Evolutionary conservation across 495 filamentous ascomycete species (phyloP).

Genomic region (Letharia columbiana): DNA sequence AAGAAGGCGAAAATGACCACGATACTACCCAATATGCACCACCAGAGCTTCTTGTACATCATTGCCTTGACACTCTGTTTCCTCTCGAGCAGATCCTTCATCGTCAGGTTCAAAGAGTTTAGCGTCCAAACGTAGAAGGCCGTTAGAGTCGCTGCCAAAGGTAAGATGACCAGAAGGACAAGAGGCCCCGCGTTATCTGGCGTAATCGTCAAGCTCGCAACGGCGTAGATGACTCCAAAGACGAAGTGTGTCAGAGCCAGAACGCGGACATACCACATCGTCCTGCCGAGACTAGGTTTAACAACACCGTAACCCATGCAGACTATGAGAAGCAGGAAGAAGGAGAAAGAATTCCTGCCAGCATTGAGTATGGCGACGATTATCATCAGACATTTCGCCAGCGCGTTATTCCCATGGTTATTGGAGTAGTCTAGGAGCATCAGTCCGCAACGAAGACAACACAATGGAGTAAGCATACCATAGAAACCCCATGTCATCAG

Average conservation of each 20-base stretch:
- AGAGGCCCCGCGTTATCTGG: conserved; percentile 67
- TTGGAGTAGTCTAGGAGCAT: conserved; percentile 71
- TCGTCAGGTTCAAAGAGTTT: conserved; percentile 85
- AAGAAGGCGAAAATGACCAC: conserved; percentile 96
- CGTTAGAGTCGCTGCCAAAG: conserved; percentile 83
- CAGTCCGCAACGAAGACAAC: conserved; percentile 2
- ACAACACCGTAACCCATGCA: conserved; percentile 99
- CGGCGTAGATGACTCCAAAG: conserved; percentile 87
- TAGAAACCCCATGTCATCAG: conserved; percentile 98
- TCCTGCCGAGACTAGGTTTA: conserved; percentile 83
- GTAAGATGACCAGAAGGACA: conserved; percentile 91
- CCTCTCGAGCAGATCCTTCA: conserved; percentile 88
- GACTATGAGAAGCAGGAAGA: conserved; percentile 96
- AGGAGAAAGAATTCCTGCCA: conserved; percentile 91
- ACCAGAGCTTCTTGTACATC: conserved; percentile 99
- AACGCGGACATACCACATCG: conserved; percentile 90
- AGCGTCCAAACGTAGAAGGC: conserved; percentile 99
- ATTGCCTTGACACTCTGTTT: conserved; percentile 87
- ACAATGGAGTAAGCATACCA: conserved; percentile 28
- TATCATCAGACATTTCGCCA: conserved; percentile 79
- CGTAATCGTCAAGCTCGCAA: conserved; percentile 81
- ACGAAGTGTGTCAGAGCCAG: conserved; percentile 87
- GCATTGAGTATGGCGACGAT: conserved; percentile 88
- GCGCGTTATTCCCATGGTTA: conserved; percentile 65
- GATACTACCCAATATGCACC: conserved; percentile 87